Conservation (phyloP, 805 yeast genomes). For the Helenozyma rhizophorensis region DNA sequence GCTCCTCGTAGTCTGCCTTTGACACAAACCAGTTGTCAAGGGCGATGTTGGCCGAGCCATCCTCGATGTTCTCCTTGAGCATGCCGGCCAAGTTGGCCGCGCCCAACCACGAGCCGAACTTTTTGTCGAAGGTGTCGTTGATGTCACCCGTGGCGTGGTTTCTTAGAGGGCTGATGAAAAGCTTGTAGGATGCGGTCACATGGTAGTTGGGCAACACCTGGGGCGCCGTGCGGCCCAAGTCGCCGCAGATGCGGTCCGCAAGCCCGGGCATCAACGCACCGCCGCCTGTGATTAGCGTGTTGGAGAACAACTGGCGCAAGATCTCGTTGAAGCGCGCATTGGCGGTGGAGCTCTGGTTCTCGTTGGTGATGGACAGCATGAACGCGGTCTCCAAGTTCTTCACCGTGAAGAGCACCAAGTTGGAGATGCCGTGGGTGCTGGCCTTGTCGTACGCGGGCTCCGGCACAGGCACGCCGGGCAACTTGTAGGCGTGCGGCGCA, state of each 20-base stretch:
- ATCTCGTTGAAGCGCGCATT: slow-evolving; percentile 34
- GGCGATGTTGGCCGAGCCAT: slow-evolving; percentile 30
- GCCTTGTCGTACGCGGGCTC: slow-evolving; percentile 42
- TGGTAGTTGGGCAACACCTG: slow-evolving; percentile 45
- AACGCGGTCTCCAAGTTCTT: slow-evolving; percentile 33
- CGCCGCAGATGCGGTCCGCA: slow-evolving; percentile 51
- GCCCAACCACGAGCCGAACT: slow-evolving; percentile 66
- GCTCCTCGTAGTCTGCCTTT: slow-evolving; percentile 61
- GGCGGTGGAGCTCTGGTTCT: slow-evolving; percentile 20
- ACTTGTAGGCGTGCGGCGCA: slow-evolving; percentile 52
- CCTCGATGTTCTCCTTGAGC: slow-evolving; percentile 42
- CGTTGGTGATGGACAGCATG: slow-evolving; percentile 22
- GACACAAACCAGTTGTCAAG: slow-evolving; percentile 52
- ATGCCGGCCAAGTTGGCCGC: slow-evolving; percentile 63
- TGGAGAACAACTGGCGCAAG: slow-evolving; percentile 32
- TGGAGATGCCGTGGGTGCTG: slow-evolving; percentile 45
- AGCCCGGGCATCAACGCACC: slow-evolving; percentile 53
- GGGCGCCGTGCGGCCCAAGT: slow-evolving; percentile 43
- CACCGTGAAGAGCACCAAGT: slow-evolving; percentile 31
- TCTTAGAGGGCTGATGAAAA: slow-evolving; percentile 19
- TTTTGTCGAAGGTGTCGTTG: slow-evolving; percentile 46
- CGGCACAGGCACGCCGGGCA: slow-evolving; percentile 31
- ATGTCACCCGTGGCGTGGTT: slow-evolving; percentile 25
- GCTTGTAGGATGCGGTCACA: slow-evolving; percentile 24
- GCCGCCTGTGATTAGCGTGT: slow-evolving; percentile 60